These are phyloP conservation scores for Dacryopinax spathularia DNA, from an alignment of 768 basidiomycete species.

Conservation along the genomic window DNA sequence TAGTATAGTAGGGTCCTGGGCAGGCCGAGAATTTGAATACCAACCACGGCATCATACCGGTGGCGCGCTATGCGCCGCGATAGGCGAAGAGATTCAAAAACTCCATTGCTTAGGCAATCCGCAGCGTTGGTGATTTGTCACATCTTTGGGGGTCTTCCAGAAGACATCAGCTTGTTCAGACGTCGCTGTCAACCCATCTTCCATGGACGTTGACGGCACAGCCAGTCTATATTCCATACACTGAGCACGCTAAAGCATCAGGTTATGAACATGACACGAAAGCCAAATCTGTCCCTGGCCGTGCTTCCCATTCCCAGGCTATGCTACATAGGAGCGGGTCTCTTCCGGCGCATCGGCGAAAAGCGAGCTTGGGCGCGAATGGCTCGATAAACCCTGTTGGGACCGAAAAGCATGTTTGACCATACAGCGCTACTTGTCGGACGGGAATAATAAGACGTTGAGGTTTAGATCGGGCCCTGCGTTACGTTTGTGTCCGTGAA, in stretches of 20 bases:
- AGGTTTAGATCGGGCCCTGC: too few relatives aligned
- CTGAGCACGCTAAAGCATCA: too few relatives aligned
- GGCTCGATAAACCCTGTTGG: background rate
- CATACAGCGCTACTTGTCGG: too few relatives aligned
- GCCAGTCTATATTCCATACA: too few relatives aligned
- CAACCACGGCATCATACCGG: background rate
- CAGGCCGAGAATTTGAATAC: background rate
- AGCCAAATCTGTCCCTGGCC: too few relatives aligned
- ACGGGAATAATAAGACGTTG: too few relatives aligned
- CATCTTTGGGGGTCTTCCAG: background rate
- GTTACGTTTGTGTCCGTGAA: slow-evolving; percentile 2
- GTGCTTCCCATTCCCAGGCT: too few relatives aligned
- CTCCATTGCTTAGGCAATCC: background rate
- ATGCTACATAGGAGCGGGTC: too few relatives aligned
- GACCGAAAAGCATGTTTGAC: background rate
- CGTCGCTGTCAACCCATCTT: background rate
- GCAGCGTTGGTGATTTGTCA: background rate
- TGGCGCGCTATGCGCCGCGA: background rate
- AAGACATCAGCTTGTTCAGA: background rate
- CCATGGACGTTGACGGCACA: background rate
- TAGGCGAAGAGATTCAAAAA: background rate
- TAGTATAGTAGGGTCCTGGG: background rate
- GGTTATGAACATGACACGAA: too few relatives aligned
- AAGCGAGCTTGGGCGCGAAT: too few relatives aligned
- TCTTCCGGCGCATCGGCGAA: too few relatives aligned